phyloP scores from a whole-genome alignment of 179 eudicot species.

The Beta macrorhiza region DNA sequence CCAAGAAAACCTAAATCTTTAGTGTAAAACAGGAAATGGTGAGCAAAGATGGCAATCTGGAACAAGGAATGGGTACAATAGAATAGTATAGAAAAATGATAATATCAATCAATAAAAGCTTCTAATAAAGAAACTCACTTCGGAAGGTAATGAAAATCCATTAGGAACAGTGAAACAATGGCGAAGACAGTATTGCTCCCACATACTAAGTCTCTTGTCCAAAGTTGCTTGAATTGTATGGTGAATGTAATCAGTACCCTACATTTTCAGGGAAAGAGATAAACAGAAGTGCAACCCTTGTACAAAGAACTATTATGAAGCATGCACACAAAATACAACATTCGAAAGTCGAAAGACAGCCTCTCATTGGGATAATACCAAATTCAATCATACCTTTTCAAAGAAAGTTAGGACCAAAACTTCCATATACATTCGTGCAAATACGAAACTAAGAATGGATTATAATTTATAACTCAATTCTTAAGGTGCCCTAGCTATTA shows the following conservation, averaged over 20 bases:
- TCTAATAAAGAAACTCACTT: slow-evolving; percentile 39
- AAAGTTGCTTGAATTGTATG: slow-evolving; percentile 48
- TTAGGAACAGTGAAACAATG: slow-evolving; percentile 68
- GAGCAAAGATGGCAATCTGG: background rate
- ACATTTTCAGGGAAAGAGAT: slow-evolving; percentile 8
- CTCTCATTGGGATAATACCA: background rate
- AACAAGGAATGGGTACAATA: background rate
- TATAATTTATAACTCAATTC: background rate
- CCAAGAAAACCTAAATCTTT: background rate
- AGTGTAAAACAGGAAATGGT: background rate
- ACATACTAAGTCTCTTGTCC: slow-evolving; percentile 54
- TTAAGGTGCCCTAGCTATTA: background rate
- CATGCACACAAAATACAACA: background rate
- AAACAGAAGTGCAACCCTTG: slow-evolving; percentile 2
- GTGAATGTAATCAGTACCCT: slow-evolving; percentile 59
- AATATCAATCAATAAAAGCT: background rate
- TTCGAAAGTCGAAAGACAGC: background rate
- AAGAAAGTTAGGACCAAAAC: too few species aligned
- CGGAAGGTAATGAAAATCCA: slow-evolving; percentile 59
- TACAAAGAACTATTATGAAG: background rate
- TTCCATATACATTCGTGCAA: background rate
- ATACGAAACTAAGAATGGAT: background rate
- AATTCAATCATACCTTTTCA: background rate
- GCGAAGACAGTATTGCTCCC: slow-evolving; percentile 75
- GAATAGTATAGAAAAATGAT: background rate